Base-by-base conservation (phyloP, 148 eudicot species). In the Chenopodium formosanum region DNA sequence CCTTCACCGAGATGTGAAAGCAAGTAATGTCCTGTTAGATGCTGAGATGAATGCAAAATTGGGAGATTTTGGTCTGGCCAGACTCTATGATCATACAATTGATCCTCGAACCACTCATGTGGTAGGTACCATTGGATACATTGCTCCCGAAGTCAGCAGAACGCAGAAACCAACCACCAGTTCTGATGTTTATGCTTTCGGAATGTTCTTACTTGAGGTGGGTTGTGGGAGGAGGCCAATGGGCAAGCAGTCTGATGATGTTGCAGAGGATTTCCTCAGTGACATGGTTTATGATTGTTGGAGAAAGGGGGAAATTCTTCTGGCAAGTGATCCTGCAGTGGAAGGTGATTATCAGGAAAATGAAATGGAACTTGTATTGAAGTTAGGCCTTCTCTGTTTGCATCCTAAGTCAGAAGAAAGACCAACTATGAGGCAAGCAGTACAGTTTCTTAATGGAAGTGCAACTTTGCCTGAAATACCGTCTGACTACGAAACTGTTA, bases 1-100 rank as follows among this genome's bases (percentile, higher is more conserved):
- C 13, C 82, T 85, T 68, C 88, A 87, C 64, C 84, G 89, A 17
- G 89, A 87, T 74, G 82, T 87, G 17, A 87, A 87, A 48, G 81
- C 85, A 3, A 82, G 86, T 68, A 87, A 87, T 75, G 85, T 87
- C 31, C 70, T 87, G 48, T 60, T 87, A 32, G 89, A 87, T 46
- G 83, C 70, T 13, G 81, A 87, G 19, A 84, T 88, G 83, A 85
- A 86, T 70, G 79, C 88, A 2, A 72, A 88, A 52, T 48, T 88
- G 10, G 88, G 90, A 25, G 90, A 88, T 74, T 88, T 88, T 27
- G 90, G 88, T 70, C 79, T 88, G 20, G 90, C 90, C 9, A 85
- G 86, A 78, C 78, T 88, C 11, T 81, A 80, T 52, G 88, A 88
- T 70, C 86, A 79, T 29, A 86, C 82, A 19, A 65, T 66, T 52